Evolutionary conservation across 2,329 filamentous ascomycete species (phyloP).

Genomic region (Aspergillus texensis): DNA sequence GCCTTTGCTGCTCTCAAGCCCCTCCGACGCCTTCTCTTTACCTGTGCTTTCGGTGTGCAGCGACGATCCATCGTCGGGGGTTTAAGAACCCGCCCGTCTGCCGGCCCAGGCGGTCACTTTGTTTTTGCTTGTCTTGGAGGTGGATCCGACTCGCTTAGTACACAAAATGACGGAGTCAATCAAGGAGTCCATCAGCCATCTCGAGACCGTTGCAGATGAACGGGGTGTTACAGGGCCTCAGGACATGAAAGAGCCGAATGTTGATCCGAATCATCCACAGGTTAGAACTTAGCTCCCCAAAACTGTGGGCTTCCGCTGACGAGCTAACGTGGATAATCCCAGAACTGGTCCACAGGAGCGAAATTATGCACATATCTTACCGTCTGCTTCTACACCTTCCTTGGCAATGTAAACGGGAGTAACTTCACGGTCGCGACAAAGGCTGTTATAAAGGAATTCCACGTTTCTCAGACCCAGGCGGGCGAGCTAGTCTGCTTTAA

Average conservation of each 20-base stretch:
- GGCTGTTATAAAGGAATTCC: constrained; percentile 34
- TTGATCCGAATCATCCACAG: constrained; percentile 23
- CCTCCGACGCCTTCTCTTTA: neutral
- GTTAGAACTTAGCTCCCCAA: constrained; percentile 5
- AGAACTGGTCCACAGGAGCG: constrained; percentile 27
- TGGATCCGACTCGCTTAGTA: neutral
- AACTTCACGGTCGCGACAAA: constrained; percentile 43
- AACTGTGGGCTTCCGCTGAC: too few relatives aligned
- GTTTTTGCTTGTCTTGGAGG: neutral
- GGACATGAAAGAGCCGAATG: neutral
- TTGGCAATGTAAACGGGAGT: constrained; percentile 43
- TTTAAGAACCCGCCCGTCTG: neutral
- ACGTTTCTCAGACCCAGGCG: constrained; percentile 26
- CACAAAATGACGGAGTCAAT: neutral
- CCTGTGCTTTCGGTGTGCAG: neutral
- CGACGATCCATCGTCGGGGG: neutral
- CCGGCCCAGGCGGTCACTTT: neutral
- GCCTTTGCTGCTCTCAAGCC: neutral
- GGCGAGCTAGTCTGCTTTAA: constrained; percentile 30
- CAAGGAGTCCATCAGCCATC: constrained; percentile 6
- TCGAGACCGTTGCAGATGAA: constrained; percentile 10
- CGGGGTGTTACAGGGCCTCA: neutral
- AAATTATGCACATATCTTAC: constrained; percentile 35
- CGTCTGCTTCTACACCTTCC: constrained; percentile 44
- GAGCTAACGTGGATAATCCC: neutral